Evolutionary conservation across 2,329 filamentous ascomycete species (phyloP), one percentile per base, ranked within the genome.

Genomic region (Aspergillus melleus): DNA sequence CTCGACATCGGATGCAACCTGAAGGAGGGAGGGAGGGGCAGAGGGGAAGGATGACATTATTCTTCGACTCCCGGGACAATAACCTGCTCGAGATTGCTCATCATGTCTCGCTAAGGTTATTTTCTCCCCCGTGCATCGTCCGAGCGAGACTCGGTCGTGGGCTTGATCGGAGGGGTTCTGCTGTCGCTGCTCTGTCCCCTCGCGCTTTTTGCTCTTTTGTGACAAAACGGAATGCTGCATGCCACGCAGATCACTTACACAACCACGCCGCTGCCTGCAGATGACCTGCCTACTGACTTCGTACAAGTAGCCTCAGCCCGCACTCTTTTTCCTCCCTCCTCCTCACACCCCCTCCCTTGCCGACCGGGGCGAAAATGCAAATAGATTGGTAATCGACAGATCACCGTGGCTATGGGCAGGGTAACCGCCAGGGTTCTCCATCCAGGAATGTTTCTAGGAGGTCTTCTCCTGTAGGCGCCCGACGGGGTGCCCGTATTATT

Each of bases 221-320:
- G 50, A 59, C 44, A 49, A 52, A 51, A 61, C 19, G n/a, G 16
- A 36, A 16, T 50, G 47, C 62, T 61, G 60, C 39, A 57, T 61
- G 53, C 49, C 29, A 53, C 49, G 58, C 52, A 61, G 60, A 63
- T 64, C 57, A 42, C 39, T 63, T 60, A 61, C 60, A 60, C 55
- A 52, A 57, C 54, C 57, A 54, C 61, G 50, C 44, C 58, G 49
- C 60, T 52, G 53, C 57, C 39, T 60, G 55, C 61, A 62, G 58
- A 50, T 66, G 64, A 65, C 64, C 58, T 54, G 50, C 52, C 60
- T 52, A 57, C 55, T 62, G 55, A 61, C 49, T 26, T 52, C 46
- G 52, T 55, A 26, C 59, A 60, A 58, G 54, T 59, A 59, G 55
- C 58, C 54, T 61, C 54, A 58, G 49, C 36, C 57, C 55, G 54